These are phyloP conservation scores for Pseudogymnoascus sp. DNA, from an alignment of 2,329 filamentous ascomycete species.

Conservation along the genomic window DNA sequence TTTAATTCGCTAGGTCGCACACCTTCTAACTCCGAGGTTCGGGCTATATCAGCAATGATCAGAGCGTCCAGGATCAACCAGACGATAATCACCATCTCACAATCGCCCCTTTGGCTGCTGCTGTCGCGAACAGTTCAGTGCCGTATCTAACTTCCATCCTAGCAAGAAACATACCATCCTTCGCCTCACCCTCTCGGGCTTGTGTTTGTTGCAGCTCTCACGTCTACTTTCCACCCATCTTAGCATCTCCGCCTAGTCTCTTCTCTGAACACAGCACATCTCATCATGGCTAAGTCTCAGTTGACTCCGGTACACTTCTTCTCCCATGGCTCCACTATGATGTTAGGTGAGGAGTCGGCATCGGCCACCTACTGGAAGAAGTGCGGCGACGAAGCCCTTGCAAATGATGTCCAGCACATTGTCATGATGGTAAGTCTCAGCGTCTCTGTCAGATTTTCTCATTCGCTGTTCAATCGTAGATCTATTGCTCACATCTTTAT, in stretches of 20 bases:
- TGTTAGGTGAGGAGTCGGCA: constrained; percentile 55
- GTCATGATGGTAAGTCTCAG: constrained; percentile 50
- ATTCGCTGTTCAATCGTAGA: not conserved
- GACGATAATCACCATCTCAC: not conserved
- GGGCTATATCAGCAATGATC: not conserved
- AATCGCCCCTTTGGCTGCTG: not conserved
- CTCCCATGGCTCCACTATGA: constrained; percentile 65
- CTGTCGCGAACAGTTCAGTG: not conserved
- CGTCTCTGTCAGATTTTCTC: not conserved
- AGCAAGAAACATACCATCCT: not conserved
- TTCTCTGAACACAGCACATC: not conserved
- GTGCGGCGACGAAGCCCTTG: constrained; percentile 54
- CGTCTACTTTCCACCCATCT: not conserved
- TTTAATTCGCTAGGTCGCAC: not conserved
- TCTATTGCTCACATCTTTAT: not conserved
- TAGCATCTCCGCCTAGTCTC: not conserved
- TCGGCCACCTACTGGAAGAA: constrained; percentile 59
- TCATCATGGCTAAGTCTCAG: not conserved
- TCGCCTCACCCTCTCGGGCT: not conserved
- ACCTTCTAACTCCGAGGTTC: not conserved
- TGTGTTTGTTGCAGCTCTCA: not conserved
- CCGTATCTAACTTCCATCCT: not conserved
- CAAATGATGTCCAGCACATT: constrained; percentile 50
- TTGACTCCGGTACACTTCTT: constrained; percentile 56
- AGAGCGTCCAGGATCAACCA: not conserved